phyloP scores from a whole-genome alignment of 768 basidiomycete genomes.

The Tulasnella sp. region DNA sequence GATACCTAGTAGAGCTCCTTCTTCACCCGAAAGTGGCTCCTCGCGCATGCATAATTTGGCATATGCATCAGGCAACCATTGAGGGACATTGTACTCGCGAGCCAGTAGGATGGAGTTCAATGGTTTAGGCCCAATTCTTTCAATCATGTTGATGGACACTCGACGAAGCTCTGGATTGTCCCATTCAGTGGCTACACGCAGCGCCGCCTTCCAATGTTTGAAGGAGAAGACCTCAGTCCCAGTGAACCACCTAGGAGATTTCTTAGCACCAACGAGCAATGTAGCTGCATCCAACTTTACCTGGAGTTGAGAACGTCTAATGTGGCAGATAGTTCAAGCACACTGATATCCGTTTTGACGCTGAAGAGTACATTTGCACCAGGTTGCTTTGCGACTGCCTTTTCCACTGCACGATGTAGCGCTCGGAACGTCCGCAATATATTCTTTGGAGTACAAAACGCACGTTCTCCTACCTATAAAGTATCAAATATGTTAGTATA shows the following conservation, averaged over 20 bases:
- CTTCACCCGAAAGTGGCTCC: neutral
- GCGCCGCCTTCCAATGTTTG: neutral
- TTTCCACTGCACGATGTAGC: too few species aligned
- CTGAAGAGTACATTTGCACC: too few species aligned
- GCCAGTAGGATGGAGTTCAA: neutral
- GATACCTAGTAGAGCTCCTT: slow-evolving; percentile 3
- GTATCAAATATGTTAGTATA: too few species aligned
- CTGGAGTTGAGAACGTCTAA: too few species aligned
- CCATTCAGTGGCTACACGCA: neutral
- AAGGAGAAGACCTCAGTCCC: neutral
- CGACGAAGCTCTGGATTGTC: neutral
- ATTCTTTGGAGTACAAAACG: too few species aligned
- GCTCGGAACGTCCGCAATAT: too few species aligned
- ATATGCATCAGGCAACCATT: slow-evolving; percentile 6
- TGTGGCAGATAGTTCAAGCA: too few species aligned
- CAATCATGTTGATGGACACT: neutral
- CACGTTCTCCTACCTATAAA: too few species aligned
- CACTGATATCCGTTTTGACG: too few species aligned
- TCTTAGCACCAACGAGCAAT: neutral
- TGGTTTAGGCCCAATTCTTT: neutral
- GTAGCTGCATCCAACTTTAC: neutral
- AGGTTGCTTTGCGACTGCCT: too few species aligned
- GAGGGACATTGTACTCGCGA: neutral
- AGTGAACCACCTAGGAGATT: neutral
- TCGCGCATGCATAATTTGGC: slow-evolving; percentile 4